These are phyloP conservation scores for Scalesia atractyloides DNA, from an alignment of 129 eudicot genomes.

Conservation along the genomic window DNA sequence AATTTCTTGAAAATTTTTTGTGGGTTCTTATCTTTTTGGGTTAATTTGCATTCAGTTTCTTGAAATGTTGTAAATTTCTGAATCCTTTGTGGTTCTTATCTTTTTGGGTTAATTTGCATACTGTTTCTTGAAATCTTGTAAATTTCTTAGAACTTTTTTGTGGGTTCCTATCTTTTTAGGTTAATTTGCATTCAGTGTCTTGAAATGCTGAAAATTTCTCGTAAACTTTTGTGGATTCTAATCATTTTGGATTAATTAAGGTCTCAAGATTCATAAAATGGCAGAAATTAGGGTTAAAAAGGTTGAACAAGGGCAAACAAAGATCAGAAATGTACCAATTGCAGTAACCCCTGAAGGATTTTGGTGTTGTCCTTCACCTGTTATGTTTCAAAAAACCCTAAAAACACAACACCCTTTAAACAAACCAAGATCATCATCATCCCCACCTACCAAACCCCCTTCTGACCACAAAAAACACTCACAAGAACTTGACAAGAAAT, in stretches of 20 bases:
- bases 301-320: constrained; percentile 69
- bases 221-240: constrained; percentile 14
- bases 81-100: background rate
- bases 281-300: constrained; percentile 72
- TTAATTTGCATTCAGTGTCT: background rate
- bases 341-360: constrained; percentile 98
- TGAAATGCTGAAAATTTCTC: constrained; percentile 5
- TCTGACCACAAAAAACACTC: constrained; percentile 64
- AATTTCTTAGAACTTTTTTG: background rate
- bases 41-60: background rate
- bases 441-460: constrained; percentile 37
- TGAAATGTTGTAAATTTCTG: background rate
- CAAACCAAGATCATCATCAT: constrained; percentile 58
- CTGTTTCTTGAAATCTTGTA: background rate
- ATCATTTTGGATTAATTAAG: constrained; percentile 10
- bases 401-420: constrained; percentile 53
- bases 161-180: background rate
- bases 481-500: constrained; percentile 44
- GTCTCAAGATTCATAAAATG: constrained; percentile 44
- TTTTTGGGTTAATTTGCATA: constrained; percentile 26
- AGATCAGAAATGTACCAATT: constrained; percentile 87
- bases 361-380: constrained; percentile 99
- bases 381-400: constrained; percentile 74
- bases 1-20: background rate
- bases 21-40: background rate